Evolutionary conservation across 768 basidiomycete species (phyloP).

Genomic region (Phanerochaete sordida): DNA sequence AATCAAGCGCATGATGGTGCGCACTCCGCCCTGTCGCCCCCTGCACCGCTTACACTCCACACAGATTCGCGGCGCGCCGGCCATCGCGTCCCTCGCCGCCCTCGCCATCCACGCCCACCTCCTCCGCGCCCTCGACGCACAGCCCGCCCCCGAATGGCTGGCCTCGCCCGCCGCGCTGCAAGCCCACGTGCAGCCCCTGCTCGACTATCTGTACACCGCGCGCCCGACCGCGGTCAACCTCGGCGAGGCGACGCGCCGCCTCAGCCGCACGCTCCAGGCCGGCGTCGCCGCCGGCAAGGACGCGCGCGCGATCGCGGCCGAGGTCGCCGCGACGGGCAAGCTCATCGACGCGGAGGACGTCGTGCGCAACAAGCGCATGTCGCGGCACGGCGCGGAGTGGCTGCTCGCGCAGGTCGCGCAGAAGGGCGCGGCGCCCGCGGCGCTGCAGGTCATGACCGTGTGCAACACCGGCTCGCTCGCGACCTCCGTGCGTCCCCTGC

Average conservation of each 20-base stretch:
- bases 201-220: slow-evolving; percentile 77
- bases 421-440: slow-evolving; percentile 37
- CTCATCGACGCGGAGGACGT: slow-evolving; percentile 85
- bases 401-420: slow-evolving; percentile 49
- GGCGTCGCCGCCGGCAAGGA: slow-evolving; percentile 36
- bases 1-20: slow-evolving; percentile 93
- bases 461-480: slow-evolving; percentile 98
- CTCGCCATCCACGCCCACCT: slow-evolving; percentile 71
- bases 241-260: slow-evolving; percentile 75
- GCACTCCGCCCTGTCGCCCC: neutral
- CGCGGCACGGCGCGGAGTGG: slow-evolving; percentile 85
- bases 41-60: neutral
- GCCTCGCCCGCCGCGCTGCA: slow-evolving; percentile 48
- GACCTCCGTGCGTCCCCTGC: slow-evolving; percentile 65
- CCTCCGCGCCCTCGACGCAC: slow-evolving; percentile 43
- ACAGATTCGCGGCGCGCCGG: slow-evolving; percentile 88
- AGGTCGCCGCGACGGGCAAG: slow-evolving; percentile 67
- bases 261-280: slow-evolving; percentile 47
- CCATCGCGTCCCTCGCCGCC: slow-evolving; percentile 89
- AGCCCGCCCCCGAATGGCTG: slow-evolving; percentile 52
- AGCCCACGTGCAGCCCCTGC: slow-evolving; percentile 50
- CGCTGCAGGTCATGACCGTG: slow-evolving; percentile 83
- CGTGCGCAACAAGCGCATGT: slow-evolving; percentile 82
- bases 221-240: slow-evolving; percentile 98
- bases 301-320: slow-evolving; percentile 41